A percentile compares a stretch with the other conserved stretches of the same genome.
Evolutionary conservation across 352 stramenopile genomes (phyloP).

Genomic region (Phytophthora multivora): DNA sequence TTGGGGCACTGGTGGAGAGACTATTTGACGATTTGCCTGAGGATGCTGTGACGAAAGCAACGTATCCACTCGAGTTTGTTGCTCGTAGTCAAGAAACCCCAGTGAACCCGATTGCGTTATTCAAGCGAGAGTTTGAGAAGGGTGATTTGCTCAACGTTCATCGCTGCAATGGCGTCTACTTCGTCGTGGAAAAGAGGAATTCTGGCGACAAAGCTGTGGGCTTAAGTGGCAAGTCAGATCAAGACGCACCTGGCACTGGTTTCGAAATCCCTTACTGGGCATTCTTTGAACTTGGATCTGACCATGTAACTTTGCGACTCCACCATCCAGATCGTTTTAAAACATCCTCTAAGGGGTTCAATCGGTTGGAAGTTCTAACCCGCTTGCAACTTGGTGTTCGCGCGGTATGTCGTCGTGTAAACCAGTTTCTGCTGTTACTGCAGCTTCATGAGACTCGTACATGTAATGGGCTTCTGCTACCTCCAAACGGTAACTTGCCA

Average conservation of each 20-base stretch:
- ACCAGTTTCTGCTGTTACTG: slow-evolving; percentile 82
- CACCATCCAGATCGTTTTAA: slow-evolving; percentile 57
- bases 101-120: slow-evolving; percentile 59
- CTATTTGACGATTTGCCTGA: slow-evolving; percentile 76
- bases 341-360: slow-evolving; percentile 28
- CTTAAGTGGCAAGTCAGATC: neutral
- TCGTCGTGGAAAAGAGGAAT: slow-evolving; percentile 54
- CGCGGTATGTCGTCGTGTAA: slow-evolving; percentile 76
- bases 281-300: slow-evolving; percentile 66
- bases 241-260: neutral
- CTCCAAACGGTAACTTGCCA: slow-evolving; percentile 38
- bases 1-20: slow-evolving; percentile 67
- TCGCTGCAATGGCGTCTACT: slow-evolving; percentile 68
- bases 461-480: slow-evolving; percentile 76
- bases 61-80: slow-evolving; percentile 79
- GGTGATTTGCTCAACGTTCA: slow-evolving; percentile 54
- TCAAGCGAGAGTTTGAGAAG: slow-evolving; percentile 63
- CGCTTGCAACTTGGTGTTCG: slow-evolving; percentile 74
- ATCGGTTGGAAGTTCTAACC: slow-evolving; percentile 72
- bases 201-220: neutral
- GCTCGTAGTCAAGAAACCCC: slow-evolving; percentile 59
- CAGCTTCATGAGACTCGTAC: slow-evolving; percentile 85
- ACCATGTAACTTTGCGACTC: slow-evolving; percentile 57
- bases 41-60: slow-evolving; percentile 62
- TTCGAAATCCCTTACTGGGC: slow-evolving; percentile 84